phyloP scores from a whole-genome alignment of 345 rosid genomes.

The Luvunga scandens region DNA sequence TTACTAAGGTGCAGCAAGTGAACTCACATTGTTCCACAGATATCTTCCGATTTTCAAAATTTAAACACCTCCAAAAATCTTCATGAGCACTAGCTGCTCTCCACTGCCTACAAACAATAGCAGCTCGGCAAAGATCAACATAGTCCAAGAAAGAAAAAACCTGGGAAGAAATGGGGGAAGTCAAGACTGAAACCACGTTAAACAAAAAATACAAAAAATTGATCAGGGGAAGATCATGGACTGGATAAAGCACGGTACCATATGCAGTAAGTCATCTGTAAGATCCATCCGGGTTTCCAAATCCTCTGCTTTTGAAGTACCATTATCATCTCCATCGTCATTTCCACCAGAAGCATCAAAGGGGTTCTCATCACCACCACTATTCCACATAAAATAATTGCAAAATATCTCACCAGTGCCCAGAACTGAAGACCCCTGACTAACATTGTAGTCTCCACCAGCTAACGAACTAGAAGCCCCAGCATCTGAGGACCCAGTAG shows the following conservation, averaged over 20 bases:
- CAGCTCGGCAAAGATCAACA: constrained; percentile 75
- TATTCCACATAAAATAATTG: constrained; percentile 63
- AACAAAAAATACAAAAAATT: background rate
- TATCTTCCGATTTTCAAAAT: constrained; percentile 74
- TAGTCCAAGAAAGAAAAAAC: constrained; percentile 90
- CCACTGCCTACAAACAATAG: constrained; percentile 96
- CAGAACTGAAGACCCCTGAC: constrained; percentile 30
- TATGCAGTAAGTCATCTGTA: constrained; percentile 87
- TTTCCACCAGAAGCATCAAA: constrained; percentile 36
- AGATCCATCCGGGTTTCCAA: constrained; percentile 81
- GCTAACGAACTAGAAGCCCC: constrained; percentile 34
- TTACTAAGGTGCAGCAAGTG: background rate
- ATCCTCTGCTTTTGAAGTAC: constrained; percentile 46
- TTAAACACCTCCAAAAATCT: constrained; percentile 92
- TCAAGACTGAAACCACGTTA: background rate
- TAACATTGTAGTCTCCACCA: constrained; percentile 33
- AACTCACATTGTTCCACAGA: constrained; percentile 85
- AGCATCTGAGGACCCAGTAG: constrained; percentile 31
- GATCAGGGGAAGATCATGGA: background rate
- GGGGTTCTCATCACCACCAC: constrained; percentile 39
- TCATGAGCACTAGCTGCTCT: constrained; percentile 91
- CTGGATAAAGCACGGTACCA: constrained; percentile 44
- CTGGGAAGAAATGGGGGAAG: constrained; percentile 28
- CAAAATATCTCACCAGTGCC: constrained; percentile 42
- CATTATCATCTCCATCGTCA: constrained; percentile 47